Conservation (phyloP, 805 yeast species). For the Cyberlindnera americana region DNA sequence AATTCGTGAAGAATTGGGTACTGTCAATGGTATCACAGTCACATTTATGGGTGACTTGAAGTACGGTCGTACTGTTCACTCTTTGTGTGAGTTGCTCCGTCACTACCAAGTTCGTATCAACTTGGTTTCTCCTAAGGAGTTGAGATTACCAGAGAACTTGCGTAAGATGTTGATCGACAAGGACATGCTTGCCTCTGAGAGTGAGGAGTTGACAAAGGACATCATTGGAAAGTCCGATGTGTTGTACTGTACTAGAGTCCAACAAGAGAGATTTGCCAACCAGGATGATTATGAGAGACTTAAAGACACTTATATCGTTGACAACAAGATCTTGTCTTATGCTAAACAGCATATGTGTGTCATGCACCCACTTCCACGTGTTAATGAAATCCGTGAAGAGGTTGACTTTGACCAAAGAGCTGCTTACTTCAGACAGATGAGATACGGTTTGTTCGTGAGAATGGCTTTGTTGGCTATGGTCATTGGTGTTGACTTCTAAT, state of each 20-base stretch:
- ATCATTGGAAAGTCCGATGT: conserved; percentile 90
- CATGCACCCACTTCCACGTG: conserved; percentile 98
- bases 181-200: conserved; percentile 71
- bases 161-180: conserved; percentile 60
- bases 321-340: conserved; percentile 82
- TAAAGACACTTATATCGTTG: conserved; percentile 88
- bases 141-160: conserved; percentile 75
- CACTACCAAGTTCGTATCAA: conserved; percentile 93
- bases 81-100: conserved; percentile 82
- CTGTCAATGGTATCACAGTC: conserved; percentile 95
- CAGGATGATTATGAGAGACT: conserved; percentile 76
- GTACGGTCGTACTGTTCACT: conserved; percentile 98
- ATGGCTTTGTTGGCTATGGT: conserved; percentile 99
- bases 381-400: conserved; percentile 93
- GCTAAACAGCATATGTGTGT: conserved; percentile 99
- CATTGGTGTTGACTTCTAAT: conserved; percentile 81
- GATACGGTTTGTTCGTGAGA: conserved; percentile 95
- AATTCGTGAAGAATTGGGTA: conserved; percentile 97
- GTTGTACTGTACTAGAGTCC: conserved; percentile 96
- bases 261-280: conserved; percentile 89
- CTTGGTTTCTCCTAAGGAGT: conserved; percentile 86
- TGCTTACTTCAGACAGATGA: conserved; percentile 99
- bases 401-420: conserved; percentile 99
- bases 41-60: conserved; percentile 99
- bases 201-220: conserved; percentile 75